phyloP scores from a whole-genome alignment of 306 rosid species.

The Datisca glomerata region DNA sequence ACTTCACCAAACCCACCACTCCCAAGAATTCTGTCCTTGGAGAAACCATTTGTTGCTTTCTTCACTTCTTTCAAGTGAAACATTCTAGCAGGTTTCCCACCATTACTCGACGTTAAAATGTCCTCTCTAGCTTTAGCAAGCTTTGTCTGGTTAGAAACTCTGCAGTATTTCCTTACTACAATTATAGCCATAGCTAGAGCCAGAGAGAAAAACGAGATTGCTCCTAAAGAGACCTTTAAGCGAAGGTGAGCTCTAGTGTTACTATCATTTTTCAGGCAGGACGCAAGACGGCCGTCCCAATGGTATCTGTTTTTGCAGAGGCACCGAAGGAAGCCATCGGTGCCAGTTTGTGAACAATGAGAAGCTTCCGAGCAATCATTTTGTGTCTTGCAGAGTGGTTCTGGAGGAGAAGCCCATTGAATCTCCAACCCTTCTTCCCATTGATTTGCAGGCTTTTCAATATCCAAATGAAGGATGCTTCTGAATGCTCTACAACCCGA shows the following conservation, averaged over 20 bases:
- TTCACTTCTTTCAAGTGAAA: conserved; percentile 66
- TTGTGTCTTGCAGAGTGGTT: conserved; percentile 59
- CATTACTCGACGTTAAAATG: conserved; percentile 35
- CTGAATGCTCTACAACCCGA: conserved; percentile 89
- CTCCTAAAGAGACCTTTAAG: conserved; percentile 31
- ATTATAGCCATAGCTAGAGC: conserved; percentile 27
- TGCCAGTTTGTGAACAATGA: conserved; percentile 27
- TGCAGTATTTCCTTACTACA: conserved; percentile 25
- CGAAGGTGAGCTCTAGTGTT: conserved; percentile 25
- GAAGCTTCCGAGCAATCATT: conserved; percentile 50
- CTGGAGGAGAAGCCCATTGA: conserved; percentile 74
- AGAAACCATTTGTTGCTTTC: conserved; percentile 71
- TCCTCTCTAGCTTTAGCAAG: conserved; percentile 48
- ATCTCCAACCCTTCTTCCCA: conserved; percentile 93
- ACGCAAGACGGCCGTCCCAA: conserved; percentile 54
- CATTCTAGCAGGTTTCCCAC: conserved; percentile 46
- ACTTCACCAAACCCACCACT: conserved; percentile 94
- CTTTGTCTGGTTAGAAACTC: conserved; percentile 22
- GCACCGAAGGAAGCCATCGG: conserved; percentile 28
- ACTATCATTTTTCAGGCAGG: conserved; percentile 37
- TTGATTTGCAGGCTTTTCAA: conserved; percentile 36
- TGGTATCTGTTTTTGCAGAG: conserved; percentile 44
- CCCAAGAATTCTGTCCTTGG: conserved; percentile 51
- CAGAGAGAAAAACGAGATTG: conserved; percentile 30
- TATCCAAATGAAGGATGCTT: conserved; percentile 62